Conservation (phyloP, 805 yeast species). For the Myxozyma mucilagina region DNA sequence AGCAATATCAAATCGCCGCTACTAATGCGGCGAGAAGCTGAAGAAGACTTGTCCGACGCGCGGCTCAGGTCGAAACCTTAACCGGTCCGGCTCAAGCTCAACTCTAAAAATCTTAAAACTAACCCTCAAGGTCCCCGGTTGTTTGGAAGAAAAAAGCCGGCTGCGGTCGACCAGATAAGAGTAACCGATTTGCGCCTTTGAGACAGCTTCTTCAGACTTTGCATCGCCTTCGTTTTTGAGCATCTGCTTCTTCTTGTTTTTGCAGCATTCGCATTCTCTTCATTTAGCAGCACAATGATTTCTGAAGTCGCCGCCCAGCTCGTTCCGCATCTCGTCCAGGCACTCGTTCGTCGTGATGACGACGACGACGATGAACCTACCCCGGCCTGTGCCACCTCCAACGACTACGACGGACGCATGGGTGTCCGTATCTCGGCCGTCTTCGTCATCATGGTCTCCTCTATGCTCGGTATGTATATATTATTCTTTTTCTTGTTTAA, state of each 20-base stretch:
- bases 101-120: neutral
- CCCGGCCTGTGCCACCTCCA: slow-evolving; percentile 30
- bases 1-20: too few relatives aligned
- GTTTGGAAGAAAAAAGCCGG: neutral
- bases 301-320: neutral
- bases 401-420: slow-evolving; percentile 47
- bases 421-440: slow-evolving; percentile 57
- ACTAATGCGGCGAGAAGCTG: too few relatives aligned
- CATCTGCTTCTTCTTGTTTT: neutral
- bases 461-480: slow-evolving; percentile 41
- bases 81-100: slow-evolving; percentile 3
- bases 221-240: neutral
- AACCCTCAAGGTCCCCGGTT: slow-evolving; percentile 4
- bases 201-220: neutral
- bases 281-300: neutral
- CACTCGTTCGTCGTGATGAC: slow-evolving; percentile 13
- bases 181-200: neutral
- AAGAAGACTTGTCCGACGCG: neutral
- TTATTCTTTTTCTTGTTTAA: neutral
- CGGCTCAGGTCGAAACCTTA: neutral
- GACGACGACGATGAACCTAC: slow-evolving; percentile 11
- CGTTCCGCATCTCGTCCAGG: slow-evolving; percentile 1
- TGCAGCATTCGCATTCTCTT: neutral
- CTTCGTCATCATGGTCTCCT: slow-evolving; percentile 57
- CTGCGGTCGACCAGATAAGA: neutral